Conservation (phyloP, 345 rosid species). For the Moricandia arvensis region DNA sequence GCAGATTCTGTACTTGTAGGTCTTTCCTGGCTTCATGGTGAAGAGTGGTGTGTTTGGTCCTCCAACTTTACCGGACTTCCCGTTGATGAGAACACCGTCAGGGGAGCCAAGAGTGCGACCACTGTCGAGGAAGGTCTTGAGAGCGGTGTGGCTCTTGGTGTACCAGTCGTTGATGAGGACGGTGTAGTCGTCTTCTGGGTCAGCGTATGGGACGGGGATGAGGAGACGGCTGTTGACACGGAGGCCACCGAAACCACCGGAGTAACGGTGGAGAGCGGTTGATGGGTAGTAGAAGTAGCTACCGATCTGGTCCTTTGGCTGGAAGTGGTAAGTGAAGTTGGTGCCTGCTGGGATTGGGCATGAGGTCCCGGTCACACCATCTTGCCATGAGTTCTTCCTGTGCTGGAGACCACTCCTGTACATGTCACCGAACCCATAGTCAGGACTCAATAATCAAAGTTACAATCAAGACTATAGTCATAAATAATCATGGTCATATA, state of each 20-base stretch:
- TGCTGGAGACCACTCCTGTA: conserved; percentile 77
- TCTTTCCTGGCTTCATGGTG: conserved; percentile 65
- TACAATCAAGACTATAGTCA: neutral
- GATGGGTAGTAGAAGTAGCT: conserved; percentile 68
- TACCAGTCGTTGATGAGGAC: conserved; percentile 65
- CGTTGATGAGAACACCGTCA: conserved; percentile 62
- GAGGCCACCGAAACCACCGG: conserved; percentile 76
- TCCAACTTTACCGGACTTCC: conserved; percentile 44
- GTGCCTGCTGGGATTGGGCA: conserved; percentile 72
- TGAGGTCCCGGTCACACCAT: conserved; percentile 64
- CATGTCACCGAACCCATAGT: conserved; percentile 20
- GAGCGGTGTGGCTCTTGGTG: conserved; percentile 50
- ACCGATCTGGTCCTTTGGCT: conserved; percentile 88
- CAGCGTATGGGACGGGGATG: conserved; percentile 71
- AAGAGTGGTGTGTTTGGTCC: conserved; percentile 44
- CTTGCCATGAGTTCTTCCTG: conserved; percentile 85
- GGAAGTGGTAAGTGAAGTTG: conserved; percentile 77
- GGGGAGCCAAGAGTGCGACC: conserved; percentile 58
- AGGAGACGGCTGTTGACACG: conserved; percentile 65
- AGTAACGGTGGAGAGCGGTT: conserved; percentile 50
- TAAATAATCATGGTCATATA: neutral
- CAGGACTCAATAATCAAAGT: neutral
- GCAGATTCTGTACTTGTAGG: conserved; percentile 66
- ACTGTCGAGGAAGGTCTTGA: conserved; percentile 48
- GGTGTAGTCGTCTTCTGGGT: conserved; percentile 60